These are phyloP conservation scores for Orychophragmus violaceus DNA, from an alignment of 345 rosid genomes.

Conservation along the genomic window DNA sequence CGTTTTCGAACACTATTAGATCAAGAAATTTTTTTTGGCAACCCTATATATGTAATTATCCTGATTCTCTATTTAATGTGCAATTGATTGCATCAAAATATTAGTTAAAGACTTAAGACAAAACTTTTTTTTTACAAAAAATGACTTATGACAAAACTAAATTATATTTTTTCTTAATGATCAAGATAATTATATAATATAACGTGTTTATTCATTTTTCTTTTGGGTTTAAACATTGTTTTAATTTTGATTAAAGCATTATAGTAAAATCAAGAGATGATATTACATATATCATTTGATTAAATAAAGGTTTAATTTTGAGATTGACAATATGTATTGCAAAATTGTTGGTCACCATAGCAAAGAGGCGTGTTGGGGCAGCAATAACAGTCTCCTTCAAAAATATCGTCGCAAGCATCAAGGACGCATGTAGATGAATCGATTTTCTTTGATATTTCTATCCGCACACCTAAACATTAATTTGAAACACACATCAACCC, in stretches of 20 bases:
- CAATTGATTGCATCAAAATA: too few species aligned
- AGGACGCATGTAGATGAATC: background rate
- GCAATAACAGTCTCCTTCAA: slow-evolving; percentile 10
- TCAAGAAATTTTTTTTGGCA: too few species aligned
- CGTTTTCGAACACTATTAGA: too few species aligned
- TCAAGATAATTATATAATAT: too few species aligned
- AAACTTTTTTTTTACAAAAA: too few species aligned
- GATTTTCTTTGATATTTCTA: background rate
- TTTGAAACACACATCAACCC: background rate
- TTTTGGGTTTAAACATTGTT: background rate
- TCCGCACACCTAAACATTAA: background rate
- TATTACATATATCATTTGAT: background rate
- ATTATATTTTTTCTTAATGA: too few species aligned
- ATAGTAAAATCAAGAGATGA: background rate
- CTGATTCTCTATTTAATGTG: too few species aligned
- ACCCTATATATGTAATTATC: too few species aligned
- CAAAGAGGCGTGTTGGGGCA: slow-evolving; percentile 12
- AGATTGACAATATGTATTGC: background rate
- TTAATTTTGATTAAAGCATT: background rate
- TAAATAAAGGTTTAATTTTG: background rate
- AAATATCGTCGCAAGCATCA: background rate
- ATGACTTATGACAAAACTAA: too few species aligned
- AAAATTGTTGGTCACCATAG: background rate
- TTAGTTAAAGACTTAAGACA: too few species aligned
- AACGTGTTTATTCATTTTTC: background rate